These are phyloP conservation scores for Ophiostoma sp. DNA, from an alignment of 2,329 filamentous ascomycete species.

Conservation along the genomic window DNA sequence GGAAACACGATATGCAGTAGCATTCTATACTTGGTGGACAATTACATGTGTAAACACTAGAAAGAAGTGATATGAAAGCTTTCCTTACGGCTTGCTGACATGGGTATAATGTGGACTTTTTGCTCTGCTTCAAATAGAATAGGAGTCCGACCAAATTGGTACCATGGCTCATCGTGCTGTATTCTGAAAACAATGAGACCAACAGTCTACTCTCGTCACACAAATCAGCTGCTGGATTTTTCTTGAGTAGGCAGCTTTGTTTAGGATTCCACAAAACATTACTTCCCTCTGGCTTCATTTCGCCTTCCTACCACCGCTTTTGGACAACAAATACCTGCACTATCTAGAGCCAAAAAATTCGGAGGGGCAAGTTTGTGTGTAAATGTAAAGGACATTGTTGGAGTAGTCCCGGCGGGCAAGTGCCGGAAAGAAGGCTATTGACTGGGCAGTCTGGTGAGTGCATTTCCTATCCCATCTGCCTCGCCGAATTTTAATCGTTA, in stretches of 20 bases:
- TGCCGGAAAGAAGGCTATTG: not conserved
- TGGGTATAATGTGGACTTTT: not conserved
- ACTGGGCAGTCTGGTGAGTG: not conserved
- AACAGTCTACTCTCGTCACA: not conserved
- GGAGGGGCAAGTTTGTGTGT: too few species aligned
- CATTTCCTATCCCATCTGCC: not conserved
- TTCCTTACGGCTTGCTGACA: not conserved
- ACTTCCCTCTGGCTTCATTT: not conserved
- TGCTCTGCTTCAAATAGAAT: not conserved
- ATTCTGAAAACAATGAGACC: not conserved
- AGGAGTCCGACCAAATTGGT: too few species aligned
- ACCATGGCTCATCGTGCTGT: too few species aligned
- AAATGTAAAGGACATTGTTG: slow-evolving; percentile 13
- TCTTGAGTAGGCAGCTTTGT: not conserved
- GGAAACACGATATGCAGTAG: not conserved
- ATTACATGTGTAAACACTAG: not conserved
- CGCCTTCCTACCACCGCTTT: not conserved
- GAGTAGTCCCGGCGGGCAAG: slow-evolving; percentile 2
- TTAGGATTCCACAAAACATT: too few species aligned
- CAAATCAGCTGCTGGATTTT: too few species aligned
- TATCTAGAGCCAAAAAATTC: not conserved
- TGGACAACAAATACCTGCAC: not conserved
- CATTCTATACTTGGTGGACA: not conserved
- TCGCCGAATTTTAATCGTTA: not conserved
- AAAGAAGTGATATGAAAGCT: not conserved